Percentiles rank a stretch among this genome's conserved stretches.
These are phyloP conservation scores for Colletotrichum sp. DNA, from an alignment of 2,329 filamentous ascomycete genomes.

Conservation along the genomic window DNA sequence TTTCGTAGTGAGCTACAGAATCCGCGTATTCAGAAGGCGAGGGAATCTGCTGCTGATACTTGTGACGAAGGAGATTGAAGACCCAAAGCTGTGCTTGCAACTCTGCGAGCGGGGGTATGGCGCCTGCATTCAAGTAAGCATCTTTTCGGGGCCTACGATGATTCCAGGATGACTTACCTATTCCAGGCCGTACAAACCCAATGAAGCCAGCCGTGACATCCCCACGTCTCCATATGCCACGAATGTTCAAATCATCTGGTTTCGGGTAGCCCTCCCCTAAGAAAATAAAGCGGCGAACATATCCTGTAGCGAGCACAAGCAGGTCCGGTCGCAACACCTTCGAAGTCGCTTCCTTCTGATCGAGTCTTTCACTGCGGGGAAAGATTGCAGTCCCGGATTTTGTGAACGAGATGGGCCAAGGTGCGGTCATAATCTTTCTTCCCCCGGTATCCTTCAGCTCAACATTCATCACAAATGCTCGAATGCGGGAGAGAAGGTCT, in stretches of 20 bases:
- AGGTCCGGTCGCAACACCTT: conserved; percentile 44
- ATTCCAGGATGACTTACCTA: conserved; percentile 31
- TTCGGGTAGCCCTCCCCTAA: conserved; percentile 42
- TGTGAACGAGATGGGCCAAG: conserved; percentile 46
- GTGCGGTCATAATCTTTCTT: conserved; percentile 45
- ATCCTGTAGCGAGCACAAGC: conserved; percentile 52
- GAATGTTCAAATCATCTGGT: conserved; percentile 53
- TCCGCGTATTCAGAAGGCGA: conserved; percentile 19
- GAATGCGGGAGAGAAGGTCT: conserved; percentile 36
- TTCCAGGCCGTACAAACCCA: conserved; percentile 50
- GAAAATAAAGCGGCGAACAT: conserved; percentile 45
- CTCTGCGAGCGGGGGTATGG: conserved; percentile 54
- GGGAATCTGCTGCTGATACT: conserved; percentile 27
- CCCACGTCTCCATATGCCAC: conserved; percentile 52
- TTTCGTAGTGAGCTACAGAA: conserved; percentile 36
- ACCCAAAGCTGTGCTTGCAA: conserved; percentile 55
- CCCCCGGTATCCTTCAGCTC: conserved; percentile 41
- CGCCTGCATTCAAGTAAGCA: conserved; percentile 30
- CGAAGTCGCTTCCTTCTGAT: conserved; percentile 30
- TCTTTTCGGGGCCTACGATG: not conserved
- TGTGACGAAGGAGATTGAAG: conserved; percentile 38
- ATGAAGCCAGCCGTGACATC: conserved; percentile 48
- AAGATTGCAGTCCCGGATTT: conserved; percentile 41
- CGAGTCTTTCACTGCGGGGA: conserved; percentile 27
- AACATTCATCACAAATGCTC: conserved; percentile 42